Base-by-base conservation (phyloP, 2,329 filamentous ascomycete species). In the Conoideocrella luteorostrata region DNA sequence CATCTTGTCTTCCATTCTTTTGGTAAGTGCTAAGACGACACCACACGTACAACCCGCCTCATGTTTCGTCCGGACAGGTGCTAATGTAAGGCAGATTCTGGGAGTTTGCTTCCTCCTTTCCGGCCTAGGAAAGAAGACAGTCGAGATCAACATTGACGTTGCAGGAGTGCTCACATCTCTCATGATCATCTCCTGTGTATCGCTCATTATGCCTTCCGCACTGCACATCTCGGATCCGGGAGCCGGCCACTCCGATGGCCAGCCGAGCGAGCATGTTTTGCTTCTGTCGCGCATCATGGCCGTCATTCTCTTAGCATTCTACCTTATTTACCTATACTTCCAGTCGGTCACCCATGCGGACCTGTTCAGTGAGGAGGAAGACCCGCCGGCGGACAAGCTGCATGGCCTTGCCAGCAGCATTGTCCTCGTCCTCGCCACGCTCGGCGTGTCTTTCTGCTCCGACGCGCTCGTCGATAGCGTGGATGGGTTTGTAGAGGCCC, bases 391-490 rank as follows among this genome's bases (percentile, higher is more conserved):
- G 30, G 41, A 46, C 40, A 48, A 48, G 41, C 41, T 50, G 5
- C 48, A 48, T 21, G 46, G 43, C 4, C 11, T 43, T 1, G 48
- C 48, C 4, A 50, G 48, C 46, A 48, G 48, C 39, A 34, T 43
- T 10, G 40, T 49, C 4, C 47, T 51, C 18, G 28, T 51, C 11
- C 29, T 51, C 13, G 49, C 49, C 5, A 51, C 49, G 4, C 40
- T 49, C n/a, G 49, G 47, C 2, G 47, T 50, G 7, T 44, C 44
- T 6, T 39, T 43, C 29, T 53, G 55, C 45, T 56, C 56, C 11
- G 55, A 56, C 23, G 53, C 56, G 7, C 55, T 56, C 26, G 54
- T 57, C 21, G 49, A 52, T 41, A 53, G 50, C 22, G 53, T 56
- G 22, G 38, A 42, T 34, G 46, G 47, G 13, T 50, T 50, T 18